Evolutionary conservation across 2,329 filamentous ascomycete genomes (phyloP).

Genomic region (Colletotrichum gloeosporioides): DNA sequence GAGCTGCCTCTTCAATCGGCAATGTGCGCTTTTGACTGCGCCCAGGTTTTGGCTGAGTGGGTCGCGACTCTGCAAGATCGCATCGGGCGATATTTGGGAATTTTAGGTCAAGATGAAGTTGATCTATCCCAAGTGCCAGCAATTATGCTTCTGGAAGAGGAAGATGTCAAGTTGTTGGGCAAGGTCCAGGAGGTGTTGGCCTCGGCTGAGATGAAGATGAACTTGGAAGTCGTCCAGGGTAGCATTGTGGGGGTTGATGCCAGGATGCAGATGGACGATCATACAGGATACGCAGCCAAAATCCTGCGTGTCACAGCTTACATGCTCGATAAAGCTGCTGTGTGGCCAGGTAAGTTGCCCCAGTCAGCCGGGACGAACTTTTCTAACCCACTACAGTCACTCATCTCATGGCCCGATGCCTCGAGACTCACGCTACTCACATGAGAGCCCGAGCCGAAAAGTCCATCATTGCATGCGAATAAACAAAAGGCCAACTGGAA

Average conservation of each 20-base stretch:
- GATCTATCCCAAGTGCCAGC: constrained; percentile 82
- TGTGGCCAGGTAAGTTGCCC: constrained; percentile 81
- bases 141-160: constrained; percentile 89
- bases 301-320: constrained; percentile 84
- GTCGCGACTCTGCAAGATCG: constrained; percentile 91
- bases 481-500: not conserved
- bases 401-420: constrained; percentile 59
- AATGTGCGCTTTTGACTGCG: constrained; percentile 92
- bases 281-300: constrained; percentile 83
- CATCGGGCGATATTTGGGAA: constrained; percentile 86
- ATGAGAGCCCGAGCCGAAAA: constrained; percentile 59
- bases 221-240: constrained; percentile 53
- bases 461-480: constrained; percentile 50
- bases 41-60: constrained; percentile 94
- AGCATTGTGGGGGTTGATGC: constrained; percentile 58
- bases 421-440: constrained; percentile 59
- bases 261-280: constrained; percentile 61
- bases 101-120: constrained; percentile 82
- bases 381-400: constrained; percentile 43
- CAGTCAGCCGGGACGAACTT: no score
- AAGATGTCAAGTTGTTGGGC: constrained; percentile 83
- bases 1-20: constrained; percentile 90
- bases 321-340: constrained; percentile 85
- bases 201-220: constrained; percentile 82
- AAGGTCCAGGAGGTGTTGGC: constrained; percentile 83